phyloP scores from a whole-genome alignment of 1,139 yeast species.

The Sugiyamaella sp. region DNA sequence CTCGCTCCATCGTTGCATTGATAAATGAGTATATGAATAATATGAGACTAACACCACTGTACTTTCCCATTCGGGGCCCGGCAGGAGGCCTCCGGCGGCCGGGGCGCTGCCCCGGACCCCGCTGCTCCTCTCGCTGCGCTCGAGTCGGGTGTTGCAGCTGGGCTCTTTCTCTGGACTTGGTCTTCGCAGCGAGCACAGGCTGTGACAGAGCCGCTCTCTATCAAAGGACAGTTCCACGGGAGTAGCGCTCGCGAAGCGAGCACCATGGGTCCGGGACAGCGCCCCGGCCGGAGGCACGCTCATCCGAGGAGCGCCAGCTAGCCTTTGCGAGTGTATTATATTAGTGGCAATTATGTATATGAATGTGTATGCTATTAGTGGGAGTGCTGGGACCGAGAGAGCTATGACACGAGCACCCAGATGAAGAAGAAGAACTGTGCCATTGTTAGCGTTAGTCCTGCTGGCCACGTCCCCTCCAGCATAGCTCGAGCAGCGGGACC shows the following conservation, averaged over 20 bases:
- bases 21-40: neutral
- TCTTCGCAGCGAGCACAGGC: no score
- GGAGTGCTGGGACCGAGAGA: neutral
- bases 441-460: constrained; percentile 4
- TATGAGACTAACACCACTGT: neutral
- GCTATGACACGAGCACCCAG: constrained; percentile 39
- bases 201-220: no score
- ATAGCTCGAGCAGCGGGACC: constrained; percentile 8
- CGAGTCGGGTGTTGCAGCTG: no score
- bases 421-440: constrained; percentile 36
- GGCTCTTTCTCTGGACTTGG: no score
- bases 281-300: neutral
- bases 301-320: neutral
- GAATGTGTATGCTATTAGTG: constrained; percentile 11
- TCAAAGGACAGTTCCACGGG: no score
- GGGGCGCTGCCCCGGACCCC: constrained; percentile 1
- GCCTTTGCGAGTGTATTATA: constrained; percentile 2
- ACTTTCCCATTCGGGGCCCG: neutral
- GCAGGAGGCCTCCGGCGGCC: constrained; percentile 2
- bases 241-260: neutral
- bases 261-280: neutral
- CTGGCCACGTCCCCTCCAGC: no score
- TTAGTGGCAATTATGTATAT: neutral
- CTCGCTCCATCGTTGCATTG: neutral
- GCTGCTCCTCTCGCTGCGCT: neutral